Percentiles rank a stretch among this genome's conserved stretches.
Conservation (phyloP, 2,329 filamentous ascomycete species). For the Drechmeria coniospora region DNA sequence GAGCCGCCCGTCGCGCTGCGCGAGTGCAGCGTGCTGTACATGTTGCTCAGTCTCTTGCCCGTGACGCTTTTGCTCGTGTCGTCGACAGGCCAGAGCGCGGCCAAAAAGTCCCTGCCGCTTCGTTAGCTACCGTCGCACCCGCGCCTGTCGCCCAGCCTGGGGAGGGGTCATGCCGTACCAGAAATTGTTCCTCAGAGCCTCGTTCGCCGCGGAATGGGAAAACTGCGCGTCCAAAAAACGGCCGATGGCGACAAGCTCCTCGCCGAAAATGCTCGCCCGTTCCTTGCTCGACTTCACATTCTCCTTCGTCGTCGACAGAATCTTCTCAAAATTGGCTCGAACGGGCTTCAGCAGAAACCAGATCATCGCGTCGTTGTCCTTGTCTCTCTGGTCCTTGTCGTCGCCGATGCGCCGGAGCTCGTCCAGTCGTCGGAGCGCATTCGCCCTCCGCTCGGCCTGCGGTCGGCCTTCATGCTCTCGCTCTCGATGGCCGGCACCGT, state of each 20-base stretch:
- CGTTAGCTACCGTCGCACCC: conserved; percentile 7
- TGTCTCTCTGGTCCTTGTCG: conserved; percentile 30
- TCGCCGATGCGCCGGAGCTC: conserved; percentile 30
- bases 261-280: conserved; percentile 44
- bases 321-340: conserved; percentile 40
- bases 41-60: conserved; percentile 26
- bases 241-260: conserved; percentile 45
- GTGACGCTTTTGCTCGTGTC: conserved; percentile 27
- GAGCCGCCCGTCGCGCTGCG: conserved; percentile 17
- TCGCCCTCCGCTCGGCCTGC: conserved; percentile 25
- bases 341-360: conserved; percentile 41
- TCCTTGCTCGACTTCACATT: conserved; percentile 47
- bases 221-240: conserved; percentile 39
- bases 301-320: conserved; percentile 46
- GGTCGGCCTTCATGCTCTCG: conserved; percentile 13
- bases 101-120: conserved; percentile 25
- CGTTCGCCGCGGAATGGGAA: conserved; percentile 24
- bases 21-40: conserved; percentile 25
- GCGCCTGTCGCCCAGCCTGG: too few relatives aligned
- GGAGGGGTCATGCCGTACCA: too few relatives aligned
- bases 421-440: conserved; percentile 24
- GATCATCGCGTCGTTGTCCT: conserved; percentile 29
- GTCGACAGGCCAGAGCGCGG: conserved; percentile 30
- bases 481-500: conserved; percentile 12
- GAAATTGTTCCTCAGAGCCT: conserved; percentile 30